Evolutionary conservation across 1,139 yeast genomes (phyloP).

Genomic region (Pichia norvegensis): DNA sequence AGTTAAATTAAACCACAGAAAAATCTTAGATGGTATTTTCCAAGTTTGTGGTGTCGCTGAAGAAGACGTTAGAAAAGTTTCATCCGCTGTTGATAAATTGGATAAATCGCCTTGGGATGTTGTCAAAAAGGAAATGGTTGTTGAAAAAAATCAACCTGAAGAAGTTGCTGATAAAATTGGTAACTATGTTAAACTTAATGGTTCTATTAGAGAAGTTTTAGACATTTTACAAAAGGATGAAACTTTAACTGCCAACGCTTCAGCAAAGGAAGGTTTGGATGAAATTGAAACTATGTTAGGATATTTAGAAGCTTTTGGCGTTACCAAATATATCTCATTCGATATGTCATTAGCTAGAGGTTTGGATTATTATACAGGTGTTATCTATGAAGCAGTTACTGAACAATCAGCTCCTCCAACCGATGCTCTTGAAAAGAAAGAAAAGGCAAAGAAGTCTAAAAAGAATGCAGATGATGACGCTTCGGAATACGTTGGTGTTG

Average conservation of each 20-base stretch:
- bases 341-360: constrained; percentile 96
- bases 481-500: constrained; percentile 94
- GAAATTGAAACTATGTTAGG: constrained; percentile 73
- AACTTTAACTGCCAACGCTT: constrained; percentile 49
- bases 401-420: constrained; percentile 90
- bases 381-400: constrained; percentile 93
- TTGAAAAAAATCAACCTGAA: constrained; percentile 81
- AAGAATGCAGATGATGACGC: constrained; percentile 60
- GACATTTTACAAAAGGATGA: constrained; percentile 49
- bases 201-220: constrained; percentile 64
- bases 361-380: constrained; percentile 92
- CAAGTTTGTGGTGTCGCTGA: constrained; percentile 90
- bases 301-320: constrained; percentile 73
- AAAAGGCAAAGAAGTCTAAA: constrained; percentile 36
- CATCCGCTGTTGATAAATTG: constrained; percentile 92
- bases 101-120: constrained; percentile 95
- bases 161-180: constrained; percentile 92
- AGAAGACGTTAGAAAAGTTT: constrained; percentile 86
- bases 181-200: constrained; percentile 78
- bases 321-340: constrained; percentile 59
- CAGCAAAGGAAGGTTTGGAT: constrained; percentile 71
- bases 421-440: constrained; percentile 60
- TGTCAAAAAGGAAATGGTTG: constrained; percentile 85
- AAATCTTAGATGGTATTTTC: constrained; percentile 91
- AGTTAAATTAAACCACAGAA: constrained; percentile 88